phyloP scores from a whole-genome alignment of 1,284 basidiomycete genomes.

The Phenoliferia sp. region DNA sequence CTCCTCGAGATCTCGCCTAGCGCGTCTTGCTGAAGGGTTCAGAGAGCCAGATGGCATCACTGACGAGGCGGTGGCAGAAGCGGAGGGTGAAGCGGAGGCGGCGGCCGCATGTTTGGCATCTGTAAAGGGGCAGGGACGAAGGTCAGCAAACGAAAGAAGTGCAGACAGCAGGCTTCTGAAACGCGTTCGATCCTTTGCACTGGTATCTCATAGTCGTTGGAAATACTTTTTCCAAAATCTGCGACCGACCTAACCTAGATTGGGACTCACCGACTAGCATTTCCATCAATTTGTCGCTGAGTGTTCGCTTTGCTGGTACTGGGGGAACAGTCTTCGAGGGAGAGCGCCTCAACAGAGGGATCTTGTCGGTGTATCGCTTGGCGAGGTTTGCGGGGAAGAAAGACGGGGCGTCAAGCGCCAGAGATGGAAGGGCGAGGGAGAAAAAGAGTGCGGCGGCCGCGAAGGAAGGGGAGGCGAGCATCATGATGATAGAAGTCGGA shows the following conservation, averaged over 20 bases:
- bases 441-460: not conserved
- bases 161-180: too few relatives aligned
- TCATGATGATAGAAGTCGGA: too few relatives aligned
- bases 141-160: too few relatives aligned
- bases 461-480: not conserved
- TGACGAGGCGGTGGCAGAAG: not conserved
- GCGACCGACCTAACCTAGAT: not conserved
- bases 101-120: not conserved
- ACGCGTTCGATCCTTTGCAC: too few relatives aligned
- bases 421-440: not conserved
- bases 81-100: not conserved
- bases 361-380: not conserved
- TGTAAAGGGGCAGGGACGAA: not conserved
- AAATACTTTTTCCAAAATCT: not conserved
- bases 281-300: not conserved
- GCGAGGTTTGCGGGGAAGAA: not conserved
- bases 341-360: not conserved
- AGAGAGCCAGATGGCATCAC: not conserved
- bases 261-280: not conserved
- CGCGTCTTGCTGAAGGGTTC: conserved; percentile 2
- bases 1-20: not conserved
- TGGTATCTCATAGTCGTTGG: not conserved
- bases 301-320: not conserved
- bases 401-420: not conserved
- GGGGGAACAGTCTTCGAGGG: not conserved